Evolutionary conservation across 2,329 filamentous ascomycete species (phyloP), one percentile per base, ranked within the genome.

Genomic region (Penicillium sp.): DNA sequence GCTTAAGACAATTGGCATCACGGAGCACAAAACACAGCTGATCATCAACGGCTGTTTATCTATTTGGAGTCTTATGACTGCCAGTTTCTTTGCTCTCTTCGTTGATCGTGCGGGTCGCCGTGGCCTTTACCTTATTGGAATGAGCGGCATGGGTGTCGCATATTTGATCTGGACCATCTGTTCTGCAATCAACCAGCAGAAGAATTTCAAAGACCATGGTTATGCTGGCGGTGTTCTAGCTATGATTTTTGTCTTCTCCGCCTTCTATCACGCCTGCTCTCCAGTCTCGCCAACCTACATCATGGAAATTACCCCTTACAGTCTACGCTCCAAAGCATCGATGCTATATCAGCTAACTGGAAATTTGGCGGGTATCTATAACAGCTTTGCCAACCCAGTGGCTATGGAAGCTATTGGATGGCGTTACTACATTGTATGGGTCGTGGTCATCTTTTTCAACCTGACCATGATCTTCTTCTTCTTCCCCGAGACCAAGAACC

Each of bases 111-210:
- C 75, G 13, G 80, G 81, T 10, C 78, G 82, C 4, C 75, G 81
- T 6, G 73, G 73, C 40, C 75, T 83, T 1, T 83, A 80, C 71
- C 65, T 83, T 6, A 64, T 75, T 5, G 79, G 78, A 7, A 77
- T 76, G 12, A 68, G 65, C 13, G 78, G 80, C 10, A 84, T 84
- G 82, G 63, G 83, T 4, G 62, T 75, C 28, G 74, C 75, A 1
- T 83, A 81, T 66, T 73, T 79, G 26, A 65, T 81, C 55, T 76
- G 80, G 66, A 82, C 80, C 0, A 78, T 76, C 38, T 75, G 78
- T 55, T 78, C 73, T 12, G 79, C 71, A 6, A 54, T 63, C 17
- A 63, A 7, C 66, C 74, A 13, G 80, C 76, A 60, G 73, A 72
- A 24, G 26, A 66, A 73, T 30, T 70, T 63, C 17, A 67, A 71